phyloP scores from a whole-genome alignment of 495 filamentous ascomycete species.

The Paragyromitra xinjiangensis region DNA sequence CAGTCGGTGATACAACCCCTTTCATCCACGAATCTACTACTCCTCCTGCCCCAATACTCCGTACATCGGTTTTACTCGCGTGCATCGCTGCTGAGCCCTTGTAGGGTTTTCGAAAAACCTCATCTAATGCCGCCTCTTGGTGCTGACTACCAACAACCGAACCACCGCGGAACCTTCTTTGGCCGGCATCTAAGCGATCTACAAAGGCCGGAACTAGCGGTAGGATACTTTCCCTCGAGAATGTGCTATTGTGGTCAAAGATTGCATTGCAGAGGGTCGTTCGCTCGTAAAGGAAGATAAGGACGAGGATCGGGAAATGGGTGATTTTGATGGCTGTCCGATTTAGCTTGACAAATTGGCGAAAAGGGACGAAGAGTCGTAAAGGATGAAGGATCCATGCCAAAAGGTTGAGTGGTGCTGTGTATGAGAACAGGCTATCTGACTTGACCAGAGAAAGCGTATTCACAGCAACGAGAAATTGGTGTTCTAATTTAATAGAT shows the following conservation, averaged over 20 bases:
- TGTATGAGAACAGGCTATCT: conserved; percentile 89
- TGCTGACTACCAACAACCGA: conserved; percentile 61
- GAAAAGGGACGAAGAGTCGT: conserved; percentile 78
- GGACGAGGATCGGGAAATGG: conserved; percentile 83
- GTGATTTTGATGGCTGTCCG: conserved; percentile 87
- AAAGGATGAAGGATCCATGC: conserved; percentile 85
- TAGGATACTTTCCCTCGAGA: conserved; percentile 58
- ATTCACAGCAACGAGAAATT: conserved; percentile 89
- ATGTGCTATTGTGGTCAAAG: conserved; percentile 78
- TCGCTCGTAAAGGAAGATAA: conserved; percentile 87
- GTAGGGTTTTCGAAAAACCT: conserved; percentile 80
- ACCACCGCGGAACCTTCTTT: conserved; percentile 58
- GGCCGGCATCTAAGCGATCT: conserved; percentile 25
- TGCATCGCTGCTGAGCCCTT: conserved; percentile 58
- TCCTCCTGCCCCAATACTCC: conserved; percentile 58
- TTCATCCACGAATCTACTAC: conserved; percentile 76
- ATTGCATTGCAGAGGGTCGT: conserved; percentile 72
- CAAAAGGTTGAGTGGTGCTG: conserved; percentile 86
- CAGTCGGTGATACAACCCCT: conserved; percentile 60
- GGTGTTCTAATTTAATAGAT: conserved; percentile 34
- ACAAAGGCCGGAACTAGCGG: conserved; percentile 20
- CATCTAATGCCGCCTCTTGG: conserved; percentile 89
- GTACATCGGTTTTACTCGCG: conserved; percentile 62
- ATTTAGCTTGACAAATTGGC: conserved; percentile 80
- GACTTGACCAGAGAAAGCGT: conserved; percentile 97